These are phyloP conservation scores for Sporothrix brasiliensis DNA, from an alignment of 2,329 filamentous ascomycete species.

Conservation along the genomic window DNA sequence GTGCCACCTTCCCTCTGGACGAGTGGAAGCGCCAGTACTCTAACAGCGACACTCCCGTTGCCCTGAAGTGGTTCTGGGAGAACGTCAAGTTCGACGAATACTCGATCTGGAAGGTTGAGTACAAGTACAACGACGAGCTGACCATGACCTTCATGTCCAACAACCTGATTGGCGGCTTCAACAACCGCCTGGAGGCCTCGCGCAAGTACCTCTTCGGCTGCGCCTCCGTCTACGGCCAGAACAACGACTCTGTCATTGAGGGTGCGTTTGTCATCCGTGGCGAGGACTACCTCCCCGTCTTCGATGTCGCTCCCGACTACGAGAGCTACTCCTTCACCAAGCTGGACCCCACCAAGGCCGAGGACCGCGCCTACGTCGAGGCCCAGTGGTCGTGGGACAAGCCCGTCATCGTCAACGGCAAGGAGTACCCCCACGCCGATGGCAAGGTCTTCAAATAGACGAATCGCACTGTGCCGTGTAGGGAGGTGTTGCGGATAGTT, in stretches of 20 bases:
- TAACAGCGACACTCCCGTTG: slow-evolving; percentile 83
- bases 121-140: slow-evolving; percentile 99
- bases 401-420: slow-evolving; percentile 76
- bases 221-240: slow-evolving; percentile 83
- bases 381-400: slow-evolving; percentile 92
- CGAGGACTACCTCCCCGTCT: slow-evolving; percentile 80
- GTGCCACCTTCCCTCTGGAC: slow-evolving; percentile 80
- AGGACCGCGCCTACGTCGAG: slow-evolving; percentile 84
- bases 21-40: slow-evolving; percentile 99
- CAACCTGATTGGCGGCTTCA: slow-evolving; percentile 98
- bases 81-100: slow-evolving; percentile 92
- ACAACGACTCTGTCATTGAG: slow-evolving; percentile 87
- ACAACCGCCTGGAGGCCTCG: slow-evolving; percentile 92
- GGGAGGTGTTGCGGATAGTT: neutral
- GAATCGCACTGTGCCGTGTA: slow-evolving; percentile 14
- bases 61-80: slow-evolving; percentile 98
- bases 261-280: slow-evolving; percentile 96
- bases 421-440: slow-evolving; percentile 84
- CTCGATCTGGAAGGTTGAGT: slow-evolving; percentile 90
- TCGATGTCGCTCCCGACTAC: slow-evolving; percentile 95
- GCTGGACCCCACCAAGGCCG: slow-evolving; percentile 84
- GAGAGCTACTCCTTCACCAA: slow-evolving; percentile 97
- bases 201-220: slow-evolving; percentile 98
- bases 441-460: slow-evolving; percentile 99
- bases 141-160: slow-evolving; percentile 98